Base-by-base conservation (phyloP, 2,329 filamentous ascomycete species). In the Epichloe glyceriae region DNA sequence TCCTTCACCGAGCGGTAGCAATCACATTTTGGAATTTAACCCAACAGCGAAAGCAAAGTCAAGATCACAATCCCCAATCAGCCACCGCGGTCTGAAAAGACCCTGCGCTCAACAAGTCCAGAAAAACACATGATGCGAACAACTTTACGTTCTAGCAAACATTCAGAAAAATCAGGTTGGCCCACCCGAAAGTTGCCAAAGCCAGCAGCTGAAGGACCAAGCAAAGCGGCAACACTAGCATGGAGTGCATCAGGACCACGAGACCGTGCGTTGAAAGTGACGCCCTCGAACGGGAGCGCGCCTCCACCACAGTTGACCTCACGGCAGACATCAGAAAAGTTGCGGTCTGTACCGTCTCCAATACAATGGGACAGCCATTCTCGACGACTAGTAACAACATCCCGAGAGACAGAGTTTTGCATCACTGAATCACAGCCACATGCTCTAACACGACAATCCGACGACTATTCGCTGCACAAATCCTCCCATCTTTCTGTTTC, bases 51-150 rank as follows among this genome's bases (percentile, higher is more conserved):
- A 44, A 39, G 54, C 62, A 3, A 53, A 62, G 4, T 62, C 64
- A 35, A 56, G 57, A 52, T 58, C 61, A 39, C 55, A 65, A 2
- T 65, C 69, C 1, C 64, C 67, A 64, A 61, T 43, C 57, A 64
- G 14, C 56, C 62, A 11, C 58, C 62, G 1, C 60, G 62, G 10
- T 62, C 64, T 48, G 73, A 68, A 50, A 68, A 62, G 56, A 61
- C 65, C 8, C 64, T 70, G 14, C 70, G 76, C 49, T 72, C 75
- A n/a, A 67, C 72, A 15, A 82, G 78, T 53, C 79, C 79, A 3
- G 79, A 82, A 46, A 81, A 76, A 57, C 75, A 80, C 53, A 78
- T 72, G 1, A 78, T 84, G 75, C 71, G 78, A 50, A 81, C 79
- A 11, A 84, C 80, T 0, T 60, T 84, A 10, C 73, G 80, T 45